Evolutionary conservation across 768 basidiomycete genomes (phyloP), one percentile per base, ranked within the genome.

Genomic region (Lentinula edodes): DNA sequence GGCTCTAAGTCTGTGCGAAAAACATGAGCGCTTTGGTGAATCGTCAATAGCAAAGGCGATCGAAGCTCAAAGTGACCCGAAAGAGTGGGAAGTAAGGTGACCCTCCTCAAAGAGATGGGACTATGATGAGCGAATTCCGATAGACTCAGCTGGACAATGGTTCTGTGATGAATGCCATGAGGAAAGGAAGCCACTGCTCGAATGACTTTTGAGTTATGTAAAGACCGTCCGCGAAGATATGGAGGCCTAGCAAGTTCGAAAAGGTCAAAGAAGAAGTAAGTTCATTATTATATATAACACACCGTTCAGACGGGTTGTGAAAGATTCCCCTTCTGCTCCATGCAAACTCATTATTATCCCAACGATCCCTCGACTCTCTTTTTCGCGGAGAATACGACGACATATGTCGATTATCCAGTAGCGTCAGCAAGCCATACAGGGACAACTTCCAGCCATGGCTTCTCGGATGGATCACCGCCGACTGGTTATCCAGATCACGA

Each of bases 381-480:
- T 42, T 23, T 45, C 43, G 0, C 42, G 13, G 36, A 54, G n/a
- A 58, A 43, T 20, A 16, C 52, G 9, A 23, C 56, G 38, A 41
- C 34, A 38, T 43, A 39, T 15, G 12, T 38, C 13, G 39, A 32
- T 42, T 58, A 58, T 46, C 42, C 56, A 32, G 45, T 58, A 45
- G 41, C 38, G 39, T 13, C 42, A 18, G 13, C 56, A n/a, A 43
- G 56, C 42, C 41, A 52, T 52, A 56, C 54, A 56, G 41, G 38
- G 36, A 28, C 39, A 34, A 53, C 32, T 53, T 15, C 15, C 35
- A 10, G 9, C 15, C 67, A 52, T 56, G 66, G 74, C 80, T 82
- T 81, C 80, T 81, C 79, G 65, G 75, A 75, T 65, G 79, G 80
- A 82, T 82, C 80, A 74, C 76, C 79, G 56, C 16, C 58, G 66